Evolutionary conservation across 345 rosid genomes (phyloP).

Genomic region (Bruguiera sexangula): DNA sequence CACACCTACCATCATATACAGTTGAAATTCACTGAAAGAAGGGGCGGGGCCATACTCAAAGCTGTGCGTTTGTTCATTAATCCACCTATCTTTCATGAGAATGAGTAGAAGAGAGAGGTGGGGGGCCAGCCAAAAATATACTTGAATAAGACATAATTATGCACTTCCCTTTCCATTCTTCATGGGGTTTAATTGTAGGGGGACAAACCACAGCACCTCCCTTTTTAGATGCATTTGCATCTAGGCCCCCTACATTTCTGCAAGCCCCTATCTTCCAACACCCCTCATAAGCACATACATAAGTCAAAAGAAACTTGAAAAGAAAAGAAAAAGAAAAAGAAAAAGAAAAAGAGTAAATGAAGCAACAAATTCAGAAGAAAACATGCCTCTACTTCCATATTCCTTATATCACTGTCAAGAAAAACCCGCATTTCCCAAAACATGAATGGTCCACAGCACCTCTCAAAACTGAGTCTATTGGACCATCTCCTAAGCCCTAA

Average conservation of each 20-base stretch:
- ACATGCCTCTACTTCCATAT: slow-evolving; percentile 19
- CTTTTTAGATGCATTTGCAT: slow-evolving; percentile 35
- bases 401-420: slow-evolving; percentile 35
- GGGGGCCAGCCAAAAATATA: slow-evolving; percentile 22
- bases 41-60: slow-evolving; percentile 32
- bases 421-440: slow-evolving; percentile 29
- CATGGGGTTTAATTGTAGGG: slow-evolving; percentile 31
- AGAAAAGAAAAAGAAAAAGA: background rate
- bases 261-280: slow-evolving; percentile 26
- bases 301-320: slow-evolving; percentile 10
- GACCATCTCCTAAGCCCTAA: slow-evolving; percentile 25
- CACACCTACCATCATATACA: slow-evolving; percentile 27
- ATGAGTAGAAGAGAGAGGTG: background rate
- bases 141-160: slow-evolving; percentile 37
- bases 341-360: background rate
- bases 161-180: slow-evolving; percentile 32
- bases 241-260: slow-evolving; percentile 26
- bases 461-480: slow-evolving; percentile 30
- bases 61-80: slow-evolving; percentile 21
- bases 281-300: slow-evolving; percentile 21
- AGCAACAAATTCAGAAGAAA: background rate
- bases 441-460: slow-evolving; percentile 41
- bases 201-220: slow-evolving; percentile 36
- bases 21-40: slow-evolving; percentile 10
- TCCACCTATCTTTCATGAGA: slow-evolving; percentile 24